Evolutionary conservation across 352 stramenopile genomes (phyloP).

Genomic region (Pythium coloratum): DNA sequence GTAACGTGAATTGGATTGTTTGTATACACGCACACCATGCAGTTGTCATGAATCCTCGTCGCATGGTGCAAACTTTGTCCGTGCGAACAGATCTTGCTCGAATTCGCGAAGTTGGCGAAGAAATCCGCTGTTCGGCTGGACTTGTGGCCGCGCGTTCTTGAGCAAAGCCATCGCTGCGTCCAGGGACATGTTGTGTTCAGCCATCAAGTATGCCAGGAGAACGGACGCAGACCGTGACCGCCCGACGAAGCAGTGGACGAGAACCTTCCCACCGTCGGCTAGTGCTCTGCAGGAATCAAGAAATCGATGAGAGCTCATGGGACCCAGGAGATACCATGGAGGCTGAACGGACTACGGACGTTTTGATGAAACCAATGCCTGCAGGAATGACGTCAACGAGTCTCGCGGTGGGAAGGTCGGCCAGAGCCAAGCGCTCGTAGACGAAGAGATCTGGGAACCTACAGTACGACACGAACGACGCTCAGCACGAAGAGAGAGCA

Average conservation of each 20-base stretch:
- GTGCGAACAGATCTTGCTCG: conserved; percentile 24
- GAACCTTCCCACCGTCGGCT: conserved; percentile 41
- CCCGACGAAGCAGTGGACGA: conserved; percentile 80
- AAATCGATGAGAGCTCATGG: background rate
- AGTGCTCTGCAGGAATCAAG: conserved; percentile 34
- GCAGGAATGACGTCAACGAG: conserved; percentile 52
- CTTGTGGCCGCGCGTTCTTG: conserved; percentile 49
- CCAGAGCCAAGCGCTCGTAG: conserved; percentile 55
- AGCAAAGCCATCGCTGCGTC: conserved; percentile 42
- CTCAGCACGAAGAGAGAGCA: background rate
- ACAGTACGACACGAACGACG: background rate
- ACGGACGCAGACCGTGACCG: conserved; percentile 68
- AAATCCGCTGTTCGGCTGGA: conserved; percentile 70
- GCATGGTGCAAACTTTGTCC: background rate
- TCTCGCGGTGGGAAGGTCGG: conserved; percentile 37
- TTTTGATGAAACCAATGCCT: conserved; percentile 63
- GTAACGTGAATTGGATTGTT: conserved; percentile 10
- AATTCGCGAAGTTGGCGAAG: conserved; percentile 44
- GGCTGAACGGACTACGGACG: conserved; percentile 22
- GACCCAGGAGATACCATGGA: no score
- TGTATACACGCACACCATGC: conserved; percentile 1
- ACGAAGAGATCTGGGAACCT: conserved; percentile 53
- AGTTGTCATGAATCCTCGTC: background rate
- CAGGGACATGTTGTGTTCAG: conserved; percentile 35
- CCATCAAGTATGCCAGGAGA: conserved; percentile 66